Percentiles rank a stretch among this genome's conserved stretches.
Conservation (phyloP, 129 eudicot species). For the Arctium lappa region DNA sequence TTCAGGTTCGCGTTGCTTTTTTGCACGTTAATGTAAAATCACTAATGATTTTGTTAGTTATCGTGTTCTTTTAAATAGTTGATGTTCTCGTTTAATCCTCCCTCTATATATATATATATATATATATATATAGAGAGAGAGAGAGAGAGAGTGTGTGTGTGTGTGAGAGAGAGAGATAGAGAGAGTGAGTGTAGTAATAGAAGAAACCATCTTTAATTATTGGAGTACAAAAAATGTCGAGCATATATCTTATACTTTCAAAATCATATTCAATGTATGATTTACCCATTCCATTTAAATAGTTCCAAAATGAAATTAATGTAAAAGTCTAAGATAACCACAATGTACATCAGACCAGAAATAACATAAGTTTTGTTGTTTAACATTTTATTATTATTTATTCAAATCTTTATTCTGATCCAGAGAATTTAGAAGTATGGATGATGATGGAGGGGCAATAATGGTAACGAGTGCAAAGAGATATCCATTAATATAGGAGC, state of each 20-base stretch:
- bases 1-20: too few species aligned
- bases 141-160: too few species aligned
- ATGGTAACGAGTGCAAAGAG: not conserved
- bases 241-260: not conserved
- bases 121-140: too few species aligned
- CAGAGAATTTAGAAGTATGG: slow-evolving; percentile 4
- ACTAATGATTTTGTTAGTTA: too few species aligned
- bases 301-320: not conserved
- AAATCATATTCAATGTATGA: not conserved
- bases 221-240: not conserved
- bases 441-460: slow-evolving; percentile 19
- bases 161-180: too few species aligned
- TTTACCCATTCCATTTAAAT: not conserved
- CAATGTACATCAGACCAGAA: not conserved
- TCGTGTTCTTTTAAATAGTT: too few species aligned
- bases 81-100: too few species aligned
- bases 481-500: slow-evolving; percentile 26
- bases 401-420: not conserved
- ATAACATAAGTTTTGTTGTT: not conserved
- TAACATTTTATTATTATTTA: not conserved
- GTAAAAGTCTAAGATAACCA: not conserved
- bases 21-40: too few species aligned
- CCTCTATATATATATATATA: too few species aligned
- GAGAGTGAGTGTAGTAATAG: too few species aligned
- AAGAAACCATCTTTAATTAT: too few species aligned